phyloP scores from a whole-genome alignment of 2,329 filamentous ascomycete species.

The Zymoseptoria crescenta region DNA sequence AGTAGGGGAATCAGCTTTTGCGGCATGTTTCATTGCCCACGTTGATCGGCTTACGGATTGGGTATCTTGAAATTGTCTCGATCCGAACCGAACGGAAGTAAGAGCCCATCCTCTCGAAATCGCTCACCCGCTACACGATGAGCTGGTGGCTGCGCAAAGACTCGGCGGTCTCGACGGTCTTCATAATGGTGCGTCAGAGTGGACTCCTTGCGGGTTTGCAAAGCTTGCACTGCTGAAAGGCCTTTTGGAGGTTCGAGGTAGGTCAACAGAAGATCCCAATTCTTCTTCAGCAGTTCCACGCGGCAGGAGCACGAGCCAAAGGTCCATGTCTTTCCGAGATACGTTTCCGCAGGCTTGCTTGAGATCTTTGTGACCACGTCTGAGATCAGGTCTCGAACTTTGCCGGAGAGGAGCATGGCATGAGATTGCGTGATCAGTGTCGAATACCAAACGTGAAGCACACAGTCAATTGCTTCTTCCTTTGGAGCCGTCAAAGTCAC shows the following conservation, averaged over 20 bases:
- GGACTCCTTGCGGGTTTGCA: slow-evolving; percentile 2
- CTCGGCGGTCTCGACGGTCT: slow-evolving; percentile 30
- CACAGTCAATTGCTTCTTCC: slow-evolving; percentile 24
- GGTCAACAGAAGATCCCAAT: slow-evolving; percentile 28
- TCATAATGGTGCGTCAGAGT: slow-evolving; percentile 24
- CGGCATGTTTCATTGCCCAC: too few species aligned
- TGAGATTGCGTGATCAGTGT: slow-evolving; percentile 21
- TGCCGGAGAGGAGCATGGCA: too few species aligned
- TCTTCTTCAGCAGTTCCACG: slow-evolving; percentile 25
- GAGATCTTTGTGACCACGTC: background rate
- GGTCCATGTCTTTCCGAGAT: slow-evolving; percentile 27
- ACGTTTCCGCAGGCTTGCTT: background rate
- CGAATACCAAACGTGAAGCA: slow-evolving; percentile 44
- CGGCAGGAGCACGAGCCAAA: slow-evolving; percentile 21
- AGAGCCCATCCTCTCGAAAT: slow-evolving; percentile 34
- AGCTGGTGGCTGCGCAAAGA: slow-evolving; percentile 20
- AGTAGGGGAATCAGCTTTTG: too few species aligned
- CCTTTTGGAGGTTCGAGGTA: slow-evolving; percentile 21
- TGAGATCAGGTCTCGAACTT: too few species aligned
- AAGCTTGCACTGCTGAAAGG: slow-evolving; percentile 11
- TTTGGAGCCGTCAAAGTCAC: slow-evolving; percentile 14
- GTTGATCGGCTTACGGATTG: too few species aligned
- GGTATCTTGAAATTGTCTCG: slow-evolving; percentile 29
- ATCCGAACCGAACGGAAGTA: slow-evolving; percentile 35
- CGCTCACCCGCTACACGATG: slow-evolving; percentile 23